phyloP scores from a whole-genome alignment of 768 basidiomycete genomes.

The Amanita pseudoporphyria region DNA sequence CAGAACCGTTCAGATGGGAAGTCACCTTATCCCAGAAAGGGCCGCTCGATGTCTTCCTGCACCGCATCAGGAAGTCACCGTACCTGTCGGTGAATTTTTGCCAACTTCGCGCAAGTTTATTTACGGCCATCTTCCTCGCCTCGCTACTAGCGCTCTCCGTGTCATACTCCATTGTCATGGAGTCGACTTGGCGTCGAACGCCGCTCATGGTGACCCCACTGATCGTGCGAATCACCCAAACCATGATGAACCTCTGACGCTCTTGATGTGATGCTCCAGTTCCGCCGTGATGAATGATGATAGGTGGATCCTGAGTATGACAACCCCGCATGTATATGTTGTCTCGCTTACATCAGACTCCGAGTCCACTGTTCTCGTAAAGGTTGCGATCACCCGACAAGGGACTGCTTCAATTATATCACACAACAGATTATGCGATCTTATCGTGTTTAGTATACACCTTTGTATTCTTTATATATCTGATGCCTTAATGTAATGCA shows the following conservation, averaged over 20 bases:
- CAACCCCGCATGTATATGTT: not conserved
- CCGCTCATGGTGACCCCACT: not conserved
- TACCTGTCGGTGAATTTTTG: constrained; percentile 7
- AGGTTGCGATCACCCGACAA: constrained; percentile 19
- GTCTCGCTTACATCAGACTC: not conserved
- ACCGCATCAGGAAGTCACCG: constrained; percentile 5
- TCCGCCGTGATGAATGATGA: not conserved
- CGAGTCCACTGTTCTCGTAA: not conserved
- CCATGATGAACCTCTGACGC: not conserved
- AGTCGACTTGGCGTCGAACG: not conserved
- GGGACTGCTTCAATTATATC: constrained; percentile 47
- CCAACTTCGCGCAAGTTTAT: not conserved
- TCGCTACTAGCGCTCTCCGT: not conserved
- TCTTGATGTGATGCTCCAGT: not conserved
- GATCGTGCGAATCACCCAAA: not conserved
- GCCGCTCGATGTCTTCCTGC: not conserved
- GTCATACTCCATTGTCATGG: not conserved
- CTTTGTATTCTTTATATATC: too few species aligned
- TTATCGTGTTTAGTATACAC: constrained; percentile 7
- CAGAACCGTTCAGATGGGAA: constrained; percentile 8
- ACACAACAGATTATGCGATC: constrained; percentile 43
- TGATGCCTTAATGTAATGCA: too few species aligned
- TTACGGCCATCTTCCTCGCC: not conserved
- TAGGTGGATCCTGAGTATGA: not conserved
- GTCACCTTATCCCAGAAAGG: constrained; percentile 5